phyloP scores from a whole-genome alignment of 257 asterid genomes.

The Fraxinus pennsylvanica region DNA sequence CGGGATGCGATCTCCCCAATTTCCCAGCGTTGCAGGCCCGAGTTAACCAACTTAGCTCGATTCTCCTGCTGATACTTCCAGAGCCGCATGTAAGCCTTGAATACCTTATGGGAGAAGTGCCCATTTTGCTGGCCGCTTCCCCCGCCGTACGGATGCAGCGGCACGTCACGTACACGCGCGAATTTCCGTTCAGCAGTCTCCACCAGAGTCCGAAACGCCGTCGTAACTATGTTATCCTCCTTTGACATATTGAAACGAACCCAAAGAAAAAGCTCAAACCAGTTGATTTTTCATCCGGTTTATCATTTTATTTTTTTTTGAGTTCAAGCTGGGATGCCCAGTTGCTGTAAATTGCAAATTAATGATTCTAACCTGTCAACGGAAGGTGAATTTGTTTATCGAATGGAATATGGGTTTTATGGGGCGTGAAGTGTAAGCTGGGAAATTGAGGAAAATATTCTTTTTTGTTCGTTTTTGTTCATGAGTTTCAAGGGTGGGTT shows the following conservation, averaged over 20 bases:
- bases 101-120: slow-evolving; percentile 79
- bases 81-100: slow-evolving; percentile 76
- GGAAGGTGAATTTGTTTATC: slow-evolving; percentile 7
- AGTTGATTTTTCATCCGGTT: slow-evolving; percentile 23
- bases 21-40: slow-evolving; percentile 94
- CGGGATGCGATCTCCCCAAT: slow-evolving; percentile 99
- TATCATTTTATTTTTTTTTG: slow-evolving; percentile 21
- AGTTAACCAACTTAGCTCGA: slow-evolving; percentile 59
- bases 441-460: slow-evolving; percentile 39
- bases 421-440: slow-evolving; percentile 36
- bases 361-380: background rate
- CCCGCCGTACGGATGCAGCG: slow-evolving; percentile 68
- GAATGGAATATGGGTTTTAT: background rate
- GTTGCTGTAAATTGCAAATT: background rate
- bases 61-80: slow-evolving; percentile 96
- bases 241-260: slow-evolving; percentile 46
- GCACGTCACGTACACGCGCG: slow-evolving; percentile 92
- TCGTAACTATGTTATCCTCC: slow-evolving; percentile 44
- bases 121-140: slow-evolving; percentile 49
- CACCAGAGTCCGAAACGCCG: slow-evolving; percentile 59
- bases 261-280: slow-evolving; percentile 19
- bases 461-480: slow-evolving; percentile 19
- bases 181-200: slow-evolving; percentile 91
- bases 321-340: background rate
- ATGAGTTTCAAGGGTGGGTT: background rate